Evolutionary conservation across 192 early-diverging fungal species (phyloP), one percentile per base, ranked within the genome.

Genomic region (Coemansia interrupta): DNA sequence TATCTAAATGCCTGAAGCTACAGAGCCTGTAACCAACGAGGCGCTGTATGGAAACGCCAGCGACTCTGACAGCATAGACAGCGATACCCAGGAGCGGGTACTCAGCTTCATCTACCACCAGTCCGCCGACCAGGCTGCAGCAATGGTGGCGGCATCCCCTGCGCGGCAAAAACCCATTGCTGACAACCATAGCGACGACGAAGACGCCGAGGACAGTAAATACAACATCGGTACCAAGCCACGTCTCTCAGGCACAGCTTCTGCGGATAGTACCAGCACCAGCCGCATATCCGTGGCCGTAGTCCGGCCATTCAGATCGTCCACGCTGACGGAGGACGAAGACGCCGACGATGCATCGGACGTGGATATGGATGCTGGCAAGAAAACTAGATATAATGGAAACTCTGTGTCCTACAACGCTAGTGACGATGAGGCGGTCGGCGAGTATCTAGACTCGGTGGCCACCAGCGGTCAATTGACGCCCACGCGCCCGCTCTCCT

Each of bases 101-200:
- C 54, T 78, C 20, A 72, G 75, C 50, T 70, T 72, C 39, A 45
- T 78, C 6, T 78, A 78, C 59, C 68, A 78, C 51, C 67, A 70
- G 32, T 56, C 67, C 13, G 61, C 58, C 48, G 60, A 58, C 17
- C 52, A 58, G 18, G 63, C 55, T 15, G 44, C 39, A 10, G 29
- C 48, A 26, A 26, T 12, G 13, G n/a, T 15, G 7, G 41, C n/a
- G 4, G 15, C 45, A 36, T 20, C 47, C 1, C 44, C 57, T 9
- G 18, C 55, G 30, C 54, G 30, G 46, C 51, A 36, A 26, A 4
- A 14, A 14, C 41, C 60, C 4, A 20, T 0, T 19, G 20, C 20
- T 3, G 11, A 4, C 18, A 14, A 17, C 1, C 14, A 39, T 6
- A 52, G 29, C 20, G 51, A 54, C 38, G 48, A 39, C 5, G 51